Evolutionary conservation across 441 rosid species (phyloP), one percentile per base, ranked within the genome.

Genomic region (Corymbia citriodora): DNA sequence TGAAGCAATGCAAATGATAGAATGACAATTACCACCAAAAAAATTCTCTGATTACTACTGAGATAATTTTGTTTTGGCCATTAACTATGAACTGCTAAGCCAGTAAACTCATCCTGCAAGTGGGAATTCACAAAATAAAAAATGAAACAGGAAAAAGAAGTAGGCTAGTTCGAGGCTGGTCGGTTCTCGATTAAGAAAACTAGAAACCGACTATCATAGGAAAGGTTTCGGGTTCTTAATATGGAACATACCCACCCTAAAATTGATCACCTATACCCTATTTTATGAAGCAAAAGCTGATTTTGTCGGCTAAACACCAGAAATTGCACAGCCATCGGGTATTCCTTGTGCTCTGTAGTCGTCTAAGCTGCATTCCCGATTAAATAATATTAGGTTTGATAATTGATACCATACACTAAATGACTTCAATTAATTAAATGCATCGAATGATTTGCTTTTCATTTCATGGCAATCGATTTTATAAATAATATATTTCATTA

Each of bases 391-490:
- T 61, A 63, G 70, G 33, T 29, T 63, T 27, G 33, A 63, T 63
- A 63, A 29, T 29, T 29, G 33, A 15, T 65, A 8, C 36, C 9
- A 17, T 14, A 14, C 29, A 65, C 36, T 65, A n/a, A 65, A n/a
- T 65, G 36, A n/a, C 36, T 65, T 0, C 36, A 7, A 65, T 65
- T 2, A 19, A n/a, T 65, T n/a, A n/a, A n/a, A 65, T 0, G 2
- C 31, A 65, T n/a, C n/a, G 19, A 65, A 65, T 65, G 36, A n/a
- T 15, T n/a, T 10, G 19, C 0, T 65, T 65, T 65, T n/a, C 79
- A 68, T n/a, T 33, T 68, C 79, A 65, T 65, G 36, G 14, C 72
- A n/a, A n/a, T n/a, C 72, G 29, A n/a, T 63, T 63, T 13, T 14
- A 29, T 29, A 25, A 8, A n/a, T 8, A 65, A 14, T 14, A n/a